Evolutionary conservation across 441 rosid genomes (phyloP).

Genomic region (Corymbia citriodora): DNA sequence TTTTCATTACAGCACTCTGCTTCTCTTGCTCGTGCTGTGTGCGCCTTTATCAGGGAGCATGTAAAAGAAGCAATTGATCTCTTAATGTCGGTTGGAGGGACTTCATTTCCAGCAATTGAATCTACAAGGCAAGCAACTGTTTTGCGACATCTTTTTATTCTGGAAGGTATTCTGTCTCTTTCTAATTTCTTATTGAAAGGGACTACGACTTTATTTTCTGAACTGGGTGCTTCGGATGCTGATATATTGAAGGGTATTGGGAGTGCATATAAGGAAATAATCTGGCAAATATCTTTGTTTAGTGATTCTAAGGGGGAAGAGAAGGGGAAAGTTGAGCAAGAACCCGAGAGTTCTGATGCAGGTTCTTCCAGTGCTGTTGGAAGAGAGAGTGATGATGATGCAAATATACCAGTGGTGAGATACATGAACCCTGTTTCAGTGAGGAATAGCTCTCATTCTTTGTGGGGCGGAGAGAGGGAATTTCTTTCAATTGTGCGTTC

Average conservation of each 20-base stretch:
- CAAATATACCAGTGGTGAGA: slow-evolving; percentile 57
- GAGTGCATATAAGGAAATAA: slow-evolving; percentile 55
- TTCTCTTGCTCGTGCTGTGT: slow-evolving; percentile 75
- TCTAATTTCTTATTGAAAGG: slow-evolving; percentile 87
- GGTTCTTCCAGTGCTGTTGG: slow-evolving; percentile 61
- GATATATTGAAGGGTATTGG: slow-evolving; percentile 92
- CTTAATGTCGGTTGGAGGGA: slow-evolving; percentile 52
- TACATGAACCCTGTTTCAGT: slow-evolving; percentile 77
- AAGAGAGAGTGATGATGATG: slow-evolving; percentile 89
- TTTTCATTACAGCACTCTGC: slow-evolving; percentile 92
- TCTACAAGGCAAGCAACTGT: slow-evolving; percentile 45
- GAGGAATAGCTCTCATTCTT: slow-evolving; percentile 65
- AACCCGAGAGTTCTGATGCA: slow-evolving; percentile 48
- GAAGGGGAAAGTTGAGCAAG: slow-evolving; percentile 48
- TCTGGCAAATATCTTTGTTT: slow-evolving; percentile 85
- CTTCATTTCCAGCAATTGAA: slow-evolving; percentile 57
- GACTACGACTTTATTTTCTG: slow-evolving; percentile 65
- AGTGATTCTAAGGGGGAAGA: slow-evolving; percentile 75
- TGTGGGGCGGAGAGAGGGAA: slow-evolving; percentile 86
- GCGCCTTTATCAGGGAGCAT: slow-evolving; percentile 75
- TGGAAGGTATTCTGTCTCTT: slow-evolving; percentile 74
- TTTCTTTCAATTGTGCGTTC: slow-evolving; percentile 78
- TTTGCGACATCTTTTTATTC: slow-evolving; percentile 67
- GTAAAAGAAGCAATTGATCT: slow-evolving; percentile 55
- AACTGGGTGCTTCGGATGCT: slow-evolving; percentile 85